Conservation (phyloP, 495 filamentous ascomycete species). For the Penicillium paradoxum region DNA sequence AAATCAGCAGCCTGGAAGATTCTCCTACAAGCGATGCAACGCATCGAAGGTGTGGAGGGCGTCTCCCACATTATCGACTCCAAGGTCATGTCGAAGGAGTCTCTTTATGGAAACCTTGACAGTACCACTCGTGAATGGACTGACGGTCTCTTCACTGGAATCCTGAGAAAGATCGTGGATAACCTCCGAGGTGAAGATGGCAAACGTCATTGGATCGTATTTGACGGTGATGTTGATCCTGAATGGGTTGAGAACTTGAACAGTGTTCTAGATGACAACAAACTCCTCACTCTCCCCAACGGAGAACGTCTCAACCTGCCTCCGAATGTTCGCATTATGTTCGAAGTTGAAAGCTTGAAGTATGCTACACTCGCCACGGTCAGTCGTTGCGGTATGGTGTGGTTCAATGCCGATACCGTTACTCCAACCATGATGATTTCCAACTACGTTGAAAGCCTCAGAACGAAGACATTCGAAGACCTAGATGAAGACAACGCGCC, state of each 20-base stretch:
- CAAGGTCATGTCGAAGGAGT: conserved; percentile 99
- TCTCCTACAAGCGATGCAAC: conserved; percentile 86
- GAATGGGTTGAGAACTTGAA: conserved; percentile 99
- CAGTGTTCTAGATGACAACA: conserved; percentile 98
- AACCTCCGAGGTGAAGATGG: conserved; percentile 94
- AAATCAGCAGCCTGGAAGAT: conserved; percentile 95
- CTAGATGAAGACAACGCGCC: conserved; percentile 84
- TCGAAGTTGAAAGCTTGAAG: conserved; percentile 97
- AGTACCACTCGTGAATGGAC: conserved; percentile 98
- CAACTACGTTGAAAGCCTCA: conserved; percentile 81
- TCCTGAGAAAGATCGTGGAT: conserved; percentile 95
- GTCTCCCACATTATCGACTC: conserved; percentile 97
- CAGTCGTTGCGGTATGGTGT: conserved; percentile 99
- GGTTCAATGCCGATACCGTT: conserved; percentile 98
- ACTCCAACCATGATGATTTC: conserved; percentile 86
- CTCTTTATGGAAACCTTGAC: conserved; percentile 89
- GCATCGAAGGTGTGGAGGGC: conserved; percentile 84
- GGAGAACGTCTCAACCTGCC: conserved; percentile 94
- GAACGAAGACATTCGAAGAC: conserved; percentile 81
- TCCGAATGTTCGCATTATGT: conserved; percentile 96
- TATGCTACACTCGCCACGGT: conserved; percentile 97
- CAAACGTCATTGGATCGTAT: conserved; percentile 98
- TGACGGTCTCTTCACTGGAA: conserved; percentile 96
- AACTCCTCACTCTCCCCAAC: conserved; percentile 91
- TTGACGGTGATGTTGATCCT: conserved; percentile 97